Conservation (phyloP, 2,329 filamentous ascomycete genomes). For the Trichoderma sp. region DNA sequence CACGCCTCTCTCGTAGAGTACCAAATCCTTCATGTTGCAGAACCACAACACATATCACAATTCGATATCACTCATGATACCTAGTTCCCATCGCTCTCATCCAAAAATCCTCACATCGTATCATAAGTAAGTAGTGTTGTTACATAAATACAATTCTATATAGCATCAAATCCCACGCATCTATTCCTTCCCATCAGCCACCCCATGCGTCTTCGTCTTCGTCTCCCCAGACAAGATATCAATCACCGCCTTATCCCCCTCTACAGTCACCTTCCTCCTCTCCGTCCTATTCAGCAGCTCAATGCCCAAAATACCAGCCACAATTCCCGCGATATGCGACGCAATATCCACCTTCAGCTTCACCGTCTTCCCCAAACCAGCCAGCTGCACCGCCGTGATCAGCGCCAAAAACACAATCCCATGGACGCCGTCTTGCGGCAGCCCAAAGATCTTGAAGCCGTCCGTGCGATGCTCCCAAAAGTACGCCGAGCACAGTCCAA, state of each 20-base stretch:
- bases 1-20: neutral
- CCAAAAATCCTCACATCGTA: neutral
- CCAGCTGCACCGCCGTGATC: conserved; percentile 54
- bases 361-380: conserved; percentile 49
- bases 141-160: conserved; percentile 2
- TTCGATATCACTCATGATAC: too few species aligned
- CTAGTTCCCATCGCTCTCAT: neutral
- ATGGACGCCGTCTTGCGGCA: conserved; percentile 61
- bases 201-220: neutral
- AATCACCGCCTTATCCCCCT: conserved; percentile 30
- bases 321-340: conserved; percentile 58
- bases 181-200: conserved; percentile 9
- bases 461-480: conserved; percentile 63
- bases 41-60: neutral
- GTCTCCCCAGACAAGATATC: conserved; percentile 28
- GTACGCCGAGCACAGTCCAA: conserved; percentile 65
- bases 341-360: conserved; percentile 53
- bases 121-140: conserved; percentile 6
- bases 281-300: conserved; percentile 38
- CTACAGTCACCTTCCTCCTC: conserved; percentile 22
- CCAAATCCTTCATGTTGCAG: neutral
- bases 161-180: neutral
- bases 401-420: conserved; percentile 59
- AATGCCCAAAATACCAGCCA: conserved; percentile 50
- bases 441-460: conserved; percentile 59